Conservation (phyloP, 805 yeast species). For the Candida nonsorbophila region DNA sequence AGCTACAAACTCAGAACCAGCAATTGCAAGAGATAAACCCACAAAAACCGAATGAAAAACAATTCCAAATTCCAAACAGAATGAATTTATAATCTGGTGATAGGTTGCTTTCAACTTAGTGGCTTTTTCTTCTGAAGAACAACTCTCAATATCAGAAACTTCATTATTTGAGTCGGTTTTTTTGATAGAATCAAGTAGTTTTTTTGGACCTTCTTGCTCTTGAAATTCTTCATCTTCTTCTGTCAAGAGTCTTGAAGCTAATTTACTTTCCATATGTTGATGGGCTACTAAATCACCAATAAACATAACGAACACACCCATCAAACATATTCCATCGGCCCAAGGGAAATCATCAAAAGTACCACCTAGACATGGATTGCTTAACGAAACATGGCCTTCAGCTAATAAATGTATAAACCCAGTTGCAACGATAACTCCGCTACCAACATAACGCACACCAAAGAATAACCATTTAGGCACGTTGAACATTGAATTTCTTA, state of each 20-base stretch:
- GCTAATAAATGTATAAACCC: constrained; percentile 31
- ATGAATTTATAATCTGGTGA: constrained; percentile 10
- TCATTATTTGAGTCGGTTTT: constrained; percentile 12
- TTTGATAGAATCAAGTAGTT: constrained; percentile 15
- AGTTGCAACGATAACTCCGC: constrained; percentile 32
- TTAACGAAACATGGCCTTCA: constrained; percentile 19
- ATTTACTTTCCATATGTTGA: constrained; percentile 2
- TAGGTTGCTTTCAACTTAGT: constrained; percentile 2
- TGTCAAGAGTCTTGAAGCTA: background rate
- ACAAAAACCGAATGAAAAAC: constrained; percentile 76
- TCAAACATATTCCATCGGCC: constrained; percentile 27
- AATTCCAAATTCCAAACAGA: constrained; percentile 69
- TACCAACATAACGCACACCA: constrained; percentile 23
- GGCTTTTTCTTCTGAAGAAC: background rate
- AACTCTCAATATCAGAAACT: constrained; percentile 3
- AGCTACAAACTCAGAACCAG: constrained; percentile 67
- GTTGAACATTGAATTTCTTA: constrained; percentile 12
- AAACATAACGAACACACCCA: constrained; percentile 25
- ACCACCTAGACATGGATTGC: constrained; percentile 23
- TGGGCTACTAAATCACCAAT: constrained; percentile 22
- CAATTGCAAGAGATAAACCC: constrained; percentile 67
- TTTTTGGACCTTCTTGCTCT: background rate
- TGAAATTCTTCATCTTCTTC: background rate
- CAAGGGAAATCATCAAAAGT: constrained; percentile 22
- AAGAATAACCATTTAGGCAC: constrained; percentile 23